Base-by-base conservation (phyloP, 2,329 filamentous ascomycete genomes). In the Colletotrichum camelliae region DNA sequence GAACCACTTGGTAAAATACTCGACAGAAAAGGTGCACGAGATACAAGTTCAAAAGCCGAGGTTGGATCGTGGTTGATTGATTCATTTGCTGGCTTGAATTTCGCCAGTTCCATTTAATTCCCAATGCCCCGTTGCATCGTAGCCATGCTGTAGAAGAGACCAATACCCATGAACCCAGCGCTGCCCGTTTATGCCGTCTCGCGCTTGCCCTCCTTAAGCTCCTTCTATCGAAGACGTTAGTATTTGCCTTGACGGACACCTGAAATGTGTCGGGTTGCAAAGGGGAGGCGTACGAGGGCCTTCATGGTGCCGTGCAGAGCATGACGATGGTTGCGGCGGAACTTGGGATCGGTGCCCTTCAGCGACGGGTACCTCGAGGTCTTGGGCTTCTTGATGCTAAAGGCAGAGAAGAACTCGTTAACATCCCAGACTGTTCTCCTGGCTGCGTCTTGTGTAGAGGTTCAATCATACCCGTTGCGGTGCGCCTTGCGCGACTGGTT, bases 341-440 rank as follows among this genome's bases (percentile, higher is more conserved):
- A 99, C 94, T 99, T 99, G 87, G 97, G 96, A 91, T 99, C 97
- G 88, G 95, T 97, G 85, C 97, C 97, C 88, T 98, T 98, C 85
- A 99, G 94, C 83, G 96, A 98, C 81, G 97, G 97, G 91, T 99
- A 99, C 91, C 97, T 93, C 89, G 96, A 93, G 86, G 97, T 98
- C 93, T 98, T 98, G 81, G 97, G 97, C 94, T 98, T 98, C 94
- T 98, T 98, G 93, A 99, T 99, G 91, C 96, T 98, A 87, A 82
- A 78, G 35, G 55, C 4, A 24, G 58, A n/a, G 52, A 43, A 18
- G 21, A 70, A 13, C 4, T 29, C 60, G 60, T 75, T 52, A 65
- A 66, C 18, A 62, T 65, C 52, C 72, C 21, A 37, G 58, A 60
- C 37, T 29, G 7, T 58, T 67, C 33, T 21, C 16, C 37, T 7